Conservation (phyloP, 805 yeast genomes). For the Wickerhamiella azymoides region DNA sequence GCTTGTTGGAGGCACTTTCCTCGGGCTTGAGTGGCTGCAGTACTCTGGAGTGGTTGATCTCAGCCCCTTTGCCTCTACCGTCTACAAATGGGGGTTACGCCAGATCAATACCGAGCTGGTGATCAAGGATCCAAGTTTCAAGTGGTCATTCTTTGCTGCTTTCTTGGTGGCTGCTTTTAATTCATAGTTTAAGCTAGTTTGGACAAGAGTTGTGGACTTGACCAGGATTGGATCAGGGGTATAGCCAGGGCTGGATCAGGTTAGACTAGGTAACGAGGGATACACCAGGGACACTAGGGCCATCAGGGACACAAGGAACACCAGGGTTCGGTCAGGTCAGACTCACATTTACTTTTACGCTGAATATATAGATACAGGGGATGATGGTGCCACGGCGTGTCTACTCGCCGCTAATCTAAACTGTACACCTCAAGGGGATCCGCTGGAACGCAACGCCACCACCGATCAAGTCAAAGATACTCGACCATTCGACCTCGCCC, state of each 20-base stretch:
- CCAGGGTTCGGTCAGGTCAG: too few species aligned
- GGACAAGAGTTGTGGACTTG: too few species aligned
- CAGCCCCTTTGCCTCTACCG: constrained; percentile 13
- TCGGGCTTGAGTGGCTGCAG: constrained; percentile 40
- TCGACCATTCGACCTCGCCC: constrained; percentile 78
- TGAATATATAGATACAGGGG: too few species aligned
- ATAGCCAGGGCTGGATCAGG: too few species aligned
- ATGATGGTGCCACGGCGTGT: too few species aligned
- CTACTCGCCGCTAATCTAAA: too few species aligned
- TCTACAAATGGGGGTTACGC: constrained; percentile 22
- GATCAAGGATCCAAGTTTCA: constrained; percentile 47
- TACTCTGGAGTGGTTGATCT: constrained; percentile 33
- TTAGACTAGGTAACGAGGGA: too few species aligned
- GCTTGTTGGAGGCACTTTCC: constrained; percentile 33
- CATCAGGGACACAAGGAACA: too few species aligned
- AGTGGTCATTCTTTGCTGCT: constrained; percentile 36
- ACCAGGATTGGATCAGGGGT: too few species aligned
- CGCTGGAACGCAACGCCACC: constrained; percentile 11
- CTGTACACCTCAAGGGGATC: not conserved
- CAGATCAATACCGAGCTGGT: constrained; percentile 34
- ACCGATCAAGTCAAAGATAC: constrained; percentile 35
- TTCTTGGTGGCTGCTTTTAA: constrained; percentile 24
- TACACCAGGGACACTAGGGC: too few species aligned
- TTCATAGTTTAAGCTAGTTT: not conserved
- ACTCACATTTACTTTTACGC: too few species aligned